Conservation (phyloP, 2,329 filamentous ascomycete genomes). For the Verticillium longisporum region DNA sequence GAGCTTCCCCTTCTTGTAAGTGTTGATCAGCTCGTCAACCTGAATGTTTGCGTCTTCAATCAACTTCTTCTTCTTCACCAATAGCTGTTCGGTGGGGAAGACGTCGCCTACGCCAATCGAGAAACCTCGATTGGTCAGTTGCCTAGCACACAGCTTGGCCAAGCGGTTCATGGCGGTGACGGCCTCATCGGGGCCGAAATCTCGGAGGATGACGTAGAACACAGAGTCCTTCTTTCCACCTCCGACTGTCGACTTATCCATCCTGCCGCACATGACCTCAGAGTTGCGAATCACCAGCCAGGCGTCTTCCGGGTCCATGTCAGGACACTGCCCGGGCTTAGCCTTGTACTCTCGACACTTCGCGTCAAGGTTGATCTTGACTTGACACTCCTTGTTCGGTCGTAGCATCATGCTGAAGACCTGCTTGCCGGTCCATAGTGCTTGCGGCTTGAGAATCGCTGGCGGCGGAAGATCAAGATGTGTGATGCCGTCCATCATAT, state of each 20-base stretch:
- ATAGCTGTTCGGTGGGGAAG: slow-evolving; percentile 68
- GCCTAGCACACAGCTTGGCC: slow-evolving; percentile 82
- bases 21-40: slow-evolving; percentile 76
- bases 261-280: slow-evolving; percentile 92
- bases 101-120: slow-evolving; percentile 96
- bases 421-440: slow-evolving; percentile 95
- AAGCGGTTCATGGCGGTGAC: slow-evolving; percentile 90
- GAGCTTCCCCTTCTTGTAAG: slow-evolving; percentile 73
- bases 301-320: slow-evolving; percentile 80
- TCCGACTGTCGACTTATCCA: slow-evolving; percentile 98
- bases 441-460: slow-evolving; percentile 75
- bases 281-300: slow-evolving; percentile 94
- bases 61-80: slow-evolving; percentile 65
- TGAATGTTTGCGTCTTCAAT: slow-evolving; percentile 72
- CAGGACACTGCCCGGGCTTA: slow-evolving; percentile 49
- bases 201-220: slow-evolving; percentile 92
- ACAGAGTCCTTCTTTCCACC: slow-evolving; percentile 96
- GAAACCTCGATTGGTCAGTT: slow-evolving; percentile 85
- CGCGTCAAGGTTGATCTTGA: slow-evolving; percentile 87
- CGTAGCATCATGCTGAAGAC: slow-evolving; percentile 88
- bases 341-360: slow-evolving; percentile 76
- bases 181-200: slow-evolving; percentile 85
- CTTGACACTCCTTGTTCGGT: slow-evolving; percentile 75
- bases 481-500: slow-evolving; percentile 80
- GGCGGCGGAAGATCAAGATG: slow-evolving; percentile 82